Percentiles rank a stretch among this genome's conserved stretches.
Conservation (phyloP, 2,329 filamentous ascomycete species). For the Ramichloridium luteum region DNA sequence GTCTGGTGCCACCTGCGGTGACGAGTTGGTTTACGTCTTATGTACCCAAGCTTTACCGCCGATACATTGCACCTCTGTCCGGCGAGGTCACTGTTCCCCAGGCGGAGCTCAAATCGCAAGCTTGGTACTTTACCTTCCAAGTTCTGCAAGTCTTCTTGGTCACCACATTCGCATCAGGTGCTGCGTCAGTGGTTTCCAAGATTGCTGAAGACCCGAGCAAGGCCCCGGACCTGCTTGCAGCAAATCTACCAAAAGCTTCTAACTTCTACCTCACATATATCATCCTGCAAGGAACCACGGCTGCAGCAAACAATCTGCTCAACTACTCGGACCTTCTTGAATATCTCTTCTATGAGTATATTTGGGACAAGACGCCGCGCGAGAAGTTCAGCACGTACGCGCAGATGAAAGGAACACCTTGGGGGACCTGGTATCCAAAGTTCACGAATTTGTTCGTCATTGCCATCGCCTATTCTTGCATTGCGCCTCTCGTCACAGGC, state of each 20-base stretch:
- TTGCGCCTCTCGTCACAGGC: constrained; percentile 36
- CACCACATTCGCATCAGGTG: constrained; percentile 28
- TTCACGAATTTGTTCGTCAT: constrained; percentile 34
- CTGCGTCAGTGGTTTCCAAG: constrained; percentile 22
- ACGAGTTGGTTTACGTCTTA: constrained; percentile 24
- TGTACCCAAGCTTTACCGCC: constrained; percentile 24
- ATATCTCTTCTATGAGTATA: constrained; percentile 22
- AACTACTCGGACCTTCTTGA: constrained; percentile 24
- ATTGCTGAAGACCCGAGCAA: constrained; percentile 24
- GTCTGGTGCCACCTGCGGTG: constrained; percentile 22
- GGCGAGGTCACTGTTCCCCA: constrained; percentile 31
- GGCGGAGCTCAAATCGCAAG: constrained; percentile 31
- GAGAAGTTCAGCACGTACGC: constrained; percentile 35
- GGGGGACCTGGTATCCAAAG: constrained; percentile 36
- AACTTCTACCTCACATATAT: constrained; percentile 33
- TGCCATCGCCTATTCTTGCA: constrained; percentile 36
- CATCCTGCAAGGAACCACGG: constrained; percentile 26
- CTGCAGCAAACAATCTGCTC: constrained; percentile 21
- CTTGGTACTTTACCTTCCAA: constrained; percentile 30
- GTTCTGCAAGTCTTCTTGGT: constrained; percentile 33
- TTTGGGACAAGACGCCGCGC: constrained; percentile 32
- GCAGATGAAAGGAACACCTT: constrained; percentile 31
- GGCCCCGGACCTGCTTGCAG: constrained; percentile 24
- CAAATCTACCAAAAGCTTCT: constrained; percentile 26
- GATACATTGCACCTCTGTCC: constrained; percentile 24